Evolutionary conservation across 1,284 basidiomycete genomes (phyloP), one percentile per base, ranked within the genome.

Genomic region (Somion occarium): DNA sequence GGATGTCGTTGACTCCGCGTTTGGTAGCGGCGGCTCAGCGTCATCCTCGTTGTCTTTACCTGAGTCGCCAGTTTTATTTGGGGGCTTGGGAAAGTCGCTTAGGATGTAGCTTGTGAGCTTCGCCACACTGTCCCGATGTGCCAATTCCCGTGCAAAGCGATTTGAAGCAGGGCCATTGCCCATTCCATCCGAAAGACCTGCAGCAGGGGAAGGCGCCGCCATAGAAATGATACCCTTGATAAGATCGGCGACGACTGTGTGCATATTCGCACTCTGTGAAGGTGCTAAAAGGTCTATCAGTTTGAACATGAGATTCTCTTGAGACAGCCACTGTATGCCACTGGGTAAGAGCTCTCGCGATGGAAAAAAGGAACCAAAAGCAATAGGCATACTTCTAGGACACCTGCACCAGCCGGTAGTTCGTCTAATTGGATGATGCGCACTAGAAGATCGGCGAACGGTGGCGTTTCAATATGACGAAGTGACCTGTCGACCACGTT

Each of bases 181-280:
- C 50, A 79, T 70, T 38, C 72, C 82, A 61, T 84, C 90, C 54
- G 74, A 81, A 59, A 84, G 70, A 25, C 76, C 88, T 52, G 78
- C 82, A 13, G 83, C 85, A 2, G 91, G 88, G 1, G 93, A 89
- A 2, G 94, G 93, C 1, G 93, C 90, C 18, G 93, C 92, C 73
- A 98, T 89, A 22, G 93, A 90, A 59, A 99, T 94, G 59, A 98
- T 93, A 50, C 89, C 88, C 69, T 97, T 97, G 63, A 99, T 83
- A 47, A 98, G 80, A 56, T 99, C 97, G 1, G 93, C 81, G 26
- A 93, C 91, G 45, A 94, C 86, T 24, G 83, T 80, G 69, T 99
- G 96, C 53, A 91, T 83, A 55, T 94, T 87, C 18, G 83, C 74
- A 9, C 85, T 81, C 54, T 92, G 75, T 9, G 78, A 68, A 0